Conservation (phyloP, 805 yeast genomes). For the Yarrowia sp. region DNA sequence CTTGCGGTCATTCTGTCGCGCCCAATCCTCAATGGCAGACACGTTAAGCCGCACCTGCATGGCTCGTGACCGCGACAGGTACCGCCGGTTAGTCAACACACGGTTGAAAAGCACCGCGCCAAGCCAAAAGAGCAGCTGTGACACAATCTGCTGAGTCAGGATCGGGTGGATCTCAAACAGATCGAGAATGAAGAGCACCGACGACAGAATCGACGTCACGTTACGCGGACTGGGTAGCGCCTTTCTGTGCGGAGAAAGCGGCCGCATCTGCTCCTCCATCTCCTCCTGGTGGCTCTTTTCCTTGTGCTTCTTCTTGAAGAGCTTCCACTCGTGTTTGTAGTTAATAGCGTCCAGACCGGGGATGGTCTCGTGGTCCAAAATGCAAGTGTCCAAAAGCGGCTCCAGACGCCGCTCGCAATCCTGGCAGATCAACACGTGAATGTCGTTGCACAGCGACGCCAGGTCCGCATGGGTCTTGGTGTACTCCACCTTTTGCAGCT, state of each 20-base stretch:
- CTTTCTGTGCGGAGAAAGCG: slow-evolving; percentile 77
- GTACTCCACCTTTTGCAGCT: slow-evolving; percentile 37
- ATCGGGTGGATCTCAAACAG: slow-evolving; percentile 76
- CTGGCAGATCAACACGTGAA: slow-evolving; percentile 37
- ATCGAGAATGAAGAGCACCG: slow-evolving; percentile 78
- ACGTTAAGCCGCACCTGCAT: slow-evolving; percentile 84
- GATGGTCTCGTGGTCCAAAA: slow-evolving; percentile 69
- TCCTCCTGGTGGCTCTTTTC: slow-evolving; percentile 61
- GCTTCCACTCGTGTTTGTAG: slow-evolving; percentile 70
- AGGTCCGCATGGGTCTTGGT: slow-evolving; percentile 34
- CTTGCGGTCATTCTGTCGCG: slow-evolving; percentile 60
- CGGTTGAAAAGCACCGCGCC: slow-evolving; percentile 70
- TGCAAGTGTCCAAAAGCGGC: slow-evolving; percentile 36
- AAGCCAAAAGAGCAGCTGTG: slow-evolving; percentile 75
- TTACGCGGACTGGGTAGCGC: slow-evolving; percentile 86
- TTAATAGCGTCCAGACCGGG: slow-evolving; percentile 75
- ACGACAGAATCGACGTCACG: slow-evolving; percentile 82
- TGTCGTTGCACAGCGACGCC: slow-evolving; percentile 36
- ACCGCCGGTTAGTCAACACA: slow-evolving; percentile 61
- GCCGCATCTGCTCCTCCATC: slow-evolving; percentile 69
- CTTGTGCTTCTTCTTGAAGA: slow-evolving; percentile 52
- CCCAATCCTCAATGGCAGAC: slow-evolving; percentile 91
- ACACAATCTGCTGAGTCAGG: slow-evolving; percentile 70
- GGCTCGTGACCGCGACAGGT: slow-evolving; percentile 76
- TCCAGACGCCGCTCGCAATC: slow-evolving; percentile 41